Evolutionary conservation across 495 filamentous ascomycete genomes (phyloP).

Genomic region (Neurospora sp.): DNA sequence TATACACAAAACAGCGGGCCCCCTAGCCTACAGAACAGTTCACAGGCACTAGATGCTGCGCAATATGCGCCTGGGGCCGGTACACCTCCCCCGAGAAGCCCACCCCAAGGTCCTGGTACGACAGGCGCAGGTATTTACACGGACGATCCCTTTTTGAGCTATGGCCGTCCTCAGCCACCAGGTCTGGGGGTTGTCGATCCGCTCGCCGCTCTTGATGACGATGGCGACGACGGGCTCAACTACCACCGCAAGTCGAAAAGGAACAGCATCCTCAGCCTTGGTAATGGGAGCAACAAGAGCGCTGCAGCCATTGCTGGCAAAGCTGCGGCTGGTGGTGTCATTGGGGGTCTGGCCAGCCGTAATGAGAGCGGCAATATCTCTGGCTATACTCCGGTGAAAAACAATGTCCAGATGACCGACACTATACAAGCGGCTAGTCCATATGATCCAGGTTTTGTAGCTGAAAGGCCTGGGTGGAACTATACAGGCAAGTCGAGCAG

Average conservation of each 20-base stretch:
- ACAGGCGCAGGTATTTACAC: constrained; percentile 19
- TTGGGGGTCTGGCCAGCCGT: constrained; percentile 36
- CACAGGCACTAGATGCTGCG: constrained; percentile 12
- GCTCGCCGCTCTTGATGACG: constrained; percentile 62
- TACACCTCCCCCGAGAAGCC: constrained; percentile 21
- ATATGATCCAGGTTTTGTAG: constrained; percentile 2
- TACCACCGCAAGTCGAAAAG: constrained; percentile 32
- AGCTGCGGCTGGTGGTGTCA: constrained; percentile 44
- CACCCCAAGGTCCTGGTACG: constrained; percentile 4
- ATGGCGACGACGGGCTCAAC: constrained; percentile 71
- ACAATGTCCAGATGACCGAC: constrained; percentile 12
- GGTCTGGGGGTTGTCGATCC: constrained; percentile 56
- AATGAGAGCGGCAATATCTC: constrained; percentile 27
- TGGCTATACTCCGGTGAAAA: constrained; percentile 31
- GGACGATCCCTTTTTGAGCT: constrained; percentile 41
- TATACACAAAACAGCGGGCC: neutral
- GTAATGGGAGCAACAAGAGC: constrained; percentile 25
- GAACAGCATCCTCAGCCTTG: constrained; percentile 46
- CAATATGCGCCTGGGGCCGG: constrained; percentile 7
- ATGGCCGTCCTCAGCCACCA: constrained; percentile 49
- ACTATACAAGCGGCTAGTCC: constrained; percentile 12
- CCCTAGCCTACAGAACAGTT: constrained; percentile 12
- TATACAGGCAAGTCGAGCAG: constrained; percentile 36
- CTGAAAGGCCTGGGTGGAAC: constrained; percentile 51
- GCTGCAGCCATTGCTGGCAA: constrained; percentile 27